Evolutionary conservation across 139 green algal genomes (phyloP), one percentile per base, ranked within the genome.

Genomic region (Dunaliella primolecta): DNA sequence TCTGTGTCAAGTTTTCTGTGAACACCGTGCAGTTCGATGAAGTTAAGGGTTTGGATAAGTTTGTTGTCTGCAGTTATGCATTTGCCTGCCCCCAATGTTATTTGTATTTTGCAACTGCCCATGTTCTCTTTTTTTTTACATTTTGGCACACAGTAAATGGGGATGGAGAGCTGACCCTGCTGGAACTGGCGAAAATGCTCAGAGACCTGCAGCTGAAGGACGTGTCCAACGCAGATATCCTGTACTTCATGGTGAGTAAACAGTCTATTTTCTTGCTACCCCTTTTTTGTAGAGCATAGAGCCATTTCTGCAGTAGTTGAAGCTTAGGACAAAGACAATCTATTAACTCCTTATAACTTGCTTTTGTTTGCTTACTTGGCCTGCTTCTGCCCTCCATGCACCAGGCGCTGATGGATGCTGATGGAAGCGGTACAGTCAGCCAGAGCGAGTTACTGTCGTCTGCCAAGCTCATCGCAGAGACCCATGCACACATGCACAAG

Each of bases 401-500:
- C 0, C 87, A 88, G 83, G 87, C 85, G n/a, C 83, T 91, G 81
- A 88, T 92, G 82, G 89, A 92, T 74, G 71, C 87, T 34, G 82
- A 92, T 71, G 87, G 89, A 64, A 87, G 91, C 57, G 89, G 89
- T 3, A 15, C 75, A 7, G 83, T 92, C 57, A 85, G 80, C n/a
- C 83, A 87, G 46, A 35, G 86, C 1, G 89, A 92, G 85, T 81
- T 92, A 30, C n/a, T 88, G 20, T 32, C 75, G 3, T 56, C 77
- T 1, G 87, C 87, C 46, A 86, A 86, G 83, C 81, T 46, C 38
- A 56, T 82, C n/a, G 29, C 31, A 23, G 83, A 78, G 46, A 32
- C 75, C 1, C 38, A 56, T 1, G 15, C 3, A 2, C 23, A 78
- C 55, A 84, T 78, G 64, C 21, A 7, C 37, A 37, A 29, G 33